Conservation (phyloP, 768 basidiomycete species). For the Kwoniella newhampshirensis region DNA sequence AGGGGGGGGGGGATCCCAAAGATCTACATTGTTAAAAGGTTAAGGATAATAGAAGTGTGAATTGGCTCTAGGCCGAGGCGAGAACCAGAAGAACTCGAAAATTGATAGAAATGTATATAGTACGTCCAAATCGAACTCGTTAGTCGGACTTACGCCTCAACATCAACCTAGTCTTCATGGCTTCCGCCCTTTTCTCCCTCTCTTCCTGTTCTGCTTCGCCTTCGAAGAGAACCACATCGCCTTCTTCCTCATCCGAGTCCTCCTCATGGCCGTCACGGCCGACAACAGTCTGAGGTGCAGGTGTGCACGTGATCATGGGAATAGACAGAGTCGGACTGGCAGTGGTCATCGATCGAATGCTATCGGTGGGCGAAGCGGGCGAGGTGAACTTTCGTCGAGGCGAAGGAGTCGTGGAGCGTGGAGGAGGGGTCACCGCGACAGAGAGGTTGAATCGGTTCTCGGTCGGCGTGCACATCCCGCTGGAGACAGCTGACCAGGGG, state of each 20-base stretch:
- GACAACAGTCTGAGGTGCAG: conserved; percentile 23
- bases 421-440: conserved; percentile 23
- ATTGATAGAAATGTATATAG: no score
- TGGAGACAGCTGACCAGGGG: conserved; percentile 4
- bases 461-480: conserved; percentile 22
- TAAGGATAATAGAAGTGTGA: neutral
- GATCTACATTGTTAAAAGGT: conserved; percentile 7
- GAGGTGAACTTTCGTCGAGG: conserved; percentile 16
- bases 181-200: conserved; percentile 35
- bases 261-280: conserved; percentile 26
- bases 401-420: conserved; percentile 8
- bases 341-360: conserved; percentile 26
- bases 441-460: conserved; percentile 17
- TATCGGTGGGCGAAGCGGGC: conserved; percentile 32
- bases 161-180: conserved; percentile 34
- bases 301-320: conserved; percentile 48
- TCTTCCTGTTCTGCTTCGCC: conserved; percentile 32
- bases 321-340: conserved; percentile 34
- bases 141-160: conserved; percentile 18
- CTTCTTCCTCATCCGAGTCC: conserved; percentile 38
- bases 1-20: neutral
- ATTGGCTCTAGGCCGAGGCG: conserved; percentile 5
- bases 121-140: no score
- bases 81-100: no score
- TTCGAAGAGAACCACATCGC: conserved; percentile 35